These are phyloP conservation scores for Leucocoprinus birnbaumii DNA, from an alignment of 768 basidiomycete species.

Conservation along the genomic window DNA sequence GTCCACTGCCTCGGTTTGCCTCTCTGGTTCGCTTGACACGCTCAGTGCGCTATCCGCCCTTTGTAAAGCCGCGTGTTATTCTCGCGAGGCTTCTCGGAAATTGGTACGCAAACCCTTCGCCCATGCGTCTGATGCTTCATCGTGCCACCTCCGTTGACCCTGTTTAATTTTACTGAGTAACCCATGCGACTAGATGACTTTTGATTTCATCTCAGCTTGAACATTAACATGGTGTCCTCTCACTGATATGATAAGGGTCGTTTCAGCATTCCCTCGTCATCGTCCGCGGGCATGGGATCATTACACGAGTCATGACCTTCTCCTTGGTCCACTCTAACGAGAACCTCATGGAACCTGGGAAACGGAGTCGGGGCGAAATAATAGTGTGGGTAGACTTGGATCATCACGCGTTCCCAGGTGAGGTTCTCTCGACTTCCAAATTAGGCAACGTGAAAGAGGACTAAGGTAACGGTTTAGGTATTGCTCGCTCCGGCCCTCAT, in stretches of 20 bases:
- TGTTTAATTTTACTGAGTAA: slow-evolving; percentile 9
- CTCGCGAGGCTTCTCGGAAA: neutral
- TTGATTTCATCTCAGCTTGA: neutral
- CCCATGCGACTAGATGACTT: neutral
- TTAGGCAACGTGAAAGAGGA: slow-evolving; percentile 8
- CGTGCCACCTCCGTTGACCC: slow-evolving; percentile 7
- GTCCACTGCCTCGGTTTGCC: neutral
- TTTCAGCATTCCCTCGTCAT: neutral
- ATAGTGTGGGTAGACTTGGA: slow-evolving; percentile 6
- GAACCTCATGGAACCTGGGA: neutral
- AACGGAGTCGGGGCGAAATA: neutral
- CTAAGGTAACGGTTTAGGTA: neutral
- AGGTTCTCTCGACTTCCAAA: neutral
- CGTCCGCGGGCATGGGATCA: neutral
- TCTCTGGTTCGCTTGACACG: neutral
- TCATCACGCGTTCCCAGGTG: slow-evolving; percentile 4
- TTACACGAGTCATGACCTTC: neutral
- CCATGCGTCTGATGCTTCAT: neutral
- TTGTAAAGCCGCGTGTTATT: slow-evolving; percentile 1
- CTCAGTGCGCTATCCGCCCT: neutral
- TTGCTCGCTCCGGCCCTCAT: slow-evolving; percentile 9
- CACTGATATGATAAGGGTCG: neutral
- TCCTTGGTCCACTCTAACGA: neutral
- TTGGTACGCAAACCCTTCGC: slow-evolving; percentile 6
- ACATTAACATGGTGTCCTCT: too few species aligned